phyloP scores from a whole-genome alignment of 805 yeast genomes.

The Saccharomycopsis sp. region DNA sequence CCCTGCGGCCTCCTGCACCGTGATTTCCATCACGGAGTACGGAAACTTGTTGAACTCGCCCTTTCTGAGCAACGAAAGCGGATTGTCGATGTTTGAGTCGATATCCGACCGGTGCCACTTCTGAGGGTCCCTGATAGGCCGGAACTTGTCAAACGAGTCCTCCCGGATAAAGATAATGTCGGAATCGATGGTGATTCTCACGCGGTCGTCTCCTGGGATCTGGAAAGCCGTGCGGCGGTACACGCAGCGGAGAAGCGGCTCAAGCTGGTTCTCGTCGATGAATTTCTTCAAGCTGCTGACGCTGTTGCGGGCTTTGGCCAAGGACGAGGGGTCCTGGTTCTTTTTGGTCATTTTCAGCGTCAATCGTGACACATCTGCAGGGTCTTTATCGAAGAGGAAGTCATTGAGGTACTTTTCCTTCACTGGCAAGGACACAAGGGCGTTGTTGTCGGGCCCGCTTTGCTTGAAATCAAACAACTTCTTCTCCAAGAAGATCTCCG shows the following conservation, averaged over 20 bases:
- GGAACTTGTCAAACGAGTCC: conserved; percentile 73
- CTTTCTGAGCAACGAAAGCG: conserved; percentile 66
- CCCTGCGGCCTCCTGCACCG: conserved; percentile 39
- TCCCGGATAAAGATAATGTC: conserved; percentile 85
- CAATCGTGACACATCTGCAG: conserved; percentile 38
- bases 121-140: conserved; percentile 84
- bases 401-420: conserved; percentile 73
- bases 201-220: conserved; percentile 94
- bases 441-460: conserved; percentile 32
- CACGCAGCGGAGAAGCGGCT: conserved; percentile 81
- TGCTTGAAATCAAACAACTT: conserved; percentile 53
- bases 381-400: conserved; percentile 46
- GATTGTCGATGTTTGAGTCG: conserved; percentile 67
- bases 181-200: conserved; percentile 84
- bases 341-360: conserved; percentile 56
- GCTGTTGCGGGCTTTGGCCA: conserved; percentile 46
- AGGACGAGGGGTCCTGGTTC: conserved; percentile 42
- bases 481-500: conserved; percentile 77
- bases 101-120: conserved; percentile 92
- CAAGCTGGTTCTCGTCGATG: conserved; percentile 57
- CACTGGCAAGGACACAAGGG: conserved; percentile 58
- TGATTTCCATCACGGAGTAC: conserved; percentile 81
- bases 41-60: conserved; percentile 86
- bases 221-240: conserved; percentile 94
- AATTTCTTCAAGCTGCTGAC: conserved; percentile 57